Percentiles rank a stretch among this genome's conserved stretches.
phyloP scores from a whole-genome alignment of 2,329 filamentous ascomycete genomes.

The Colletotrichum cuscutae region DNA sequence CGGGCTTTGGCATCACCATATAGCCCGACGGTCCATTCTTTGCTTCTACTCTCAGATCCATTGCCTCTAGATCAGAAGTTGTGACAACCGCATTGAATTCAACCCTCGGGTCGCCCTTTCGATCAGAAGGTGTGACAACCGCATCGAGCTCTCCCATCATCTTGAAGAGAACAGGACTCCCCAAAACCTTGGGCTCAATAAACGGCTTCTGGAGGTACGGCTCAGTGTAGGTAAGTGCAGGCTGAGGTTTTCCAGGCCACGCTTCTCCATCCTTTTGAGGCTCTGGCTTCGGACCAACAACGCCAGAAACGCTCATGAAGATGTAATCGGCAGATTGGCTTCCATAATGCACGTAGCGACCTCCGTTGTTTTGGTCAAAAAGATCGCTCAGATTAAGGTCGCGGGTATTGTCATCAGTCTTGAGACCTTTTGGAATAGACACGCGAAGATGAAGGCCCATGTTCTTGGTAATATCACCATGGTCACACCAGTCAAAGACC shows the following conservation, averaged over 20 bases:
- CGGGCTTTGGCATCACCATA: not conserved
- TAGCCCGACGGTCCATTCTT: not conserved
- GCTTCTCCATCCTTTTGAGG: not conserved
- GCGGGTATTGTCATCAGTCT: not conserved
- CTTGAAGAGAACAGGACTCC: not conserved
- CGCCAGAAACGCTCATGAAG: not conserved
- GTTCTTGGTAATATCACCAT: conserved; percentile 2
- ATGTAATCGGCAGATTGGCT: conserved; percentile 14
- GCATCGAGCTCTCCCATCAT: not conserved
- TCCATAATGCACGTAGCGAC: not conserved
- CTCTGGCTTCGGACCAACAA: not conserved
- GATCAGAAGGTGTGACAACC: not conserved
- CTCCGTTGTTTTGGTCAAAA: not conserved
- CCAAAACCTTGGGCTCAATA: not conserved
- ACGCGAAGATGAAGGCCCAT: conserved; percentile 1
- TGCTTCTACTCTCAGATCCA: not conserved
- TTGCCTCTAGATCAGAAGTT: not conserved
- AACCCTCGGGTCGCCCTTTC: not conserved
- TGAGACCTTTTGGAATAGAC: not conserved
- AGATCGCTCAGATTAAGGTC: not conserved
- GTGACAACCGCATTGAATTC: not conserved
- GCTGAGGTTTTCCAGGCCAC: not conserved
- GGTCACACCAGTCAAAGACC: not conserved
- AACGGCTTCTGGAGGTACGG: not conserved
- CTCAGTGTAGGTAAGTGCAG: not conserved